Percentiles rank a stretch among this genome's conserved stretches.
These are phyloP conservation scores for Grifola frondosa DNA, from an alignment of 1,284 basidiomycete genomes.

Conservation along the genomic window DNA sequence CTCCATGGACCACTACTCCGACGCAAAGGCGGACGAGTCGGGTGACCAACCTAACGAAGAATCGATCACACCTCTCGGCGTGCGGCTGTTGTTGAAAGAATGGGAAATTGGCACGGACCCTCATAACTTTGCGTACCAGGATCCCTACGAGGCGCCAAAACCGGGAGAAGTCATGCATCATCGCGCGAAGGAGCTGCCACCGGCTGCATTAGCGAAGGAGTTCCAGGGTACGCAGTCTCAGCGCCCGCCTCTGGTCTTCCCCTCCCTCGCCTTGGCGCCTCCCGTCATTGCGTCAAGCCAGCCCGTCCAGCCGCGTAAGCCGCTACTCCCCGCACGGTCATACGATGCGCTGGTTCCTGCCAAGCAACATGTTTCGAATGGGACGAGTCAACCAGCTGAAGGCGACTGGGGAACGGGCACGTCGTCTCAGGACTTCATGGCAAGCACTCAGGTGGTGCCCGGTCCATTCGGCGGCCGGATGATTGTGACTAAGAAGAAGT, in stretches of 20 bases:
- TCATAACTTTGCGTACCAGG: conserved; percentile 47
- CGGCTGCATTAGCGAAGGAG: conserved; percentile 1
- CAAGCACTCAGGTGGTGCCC: conserved; percentile 70
- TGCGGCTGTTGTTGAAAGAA: conserved; percentile 61
- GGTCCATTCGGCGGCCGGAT: conserved; percentile 70
- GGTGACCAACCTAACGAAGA: conserved; percentile 4
- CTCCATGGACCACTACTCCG: conserved; percentile 29
- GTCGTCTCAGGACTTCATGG: conserved; percentile 45
- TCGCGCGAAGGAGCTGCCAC: conserved; percentile 3
- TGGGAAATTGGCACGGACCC: conserved; percentile 62
- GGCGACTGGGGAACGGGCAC: conserved; percentile 2
- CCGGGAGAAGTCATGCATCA: not conserved
- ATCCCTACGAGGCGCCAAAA: conserved; percentile 43
- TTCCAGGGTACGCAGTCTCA: conserved; percentile 18
- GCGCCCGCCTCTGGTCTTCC: conserved; percentile 19
- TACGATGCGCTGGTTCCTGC: conserved; percentile 5
- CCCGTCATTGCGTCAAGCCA: conserved; percentile 22
- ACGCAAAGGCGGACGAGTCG: conserved; percentile 8
- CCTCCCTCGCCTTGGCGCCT: conserved; percentile 15
- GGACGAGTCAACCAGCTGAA: conserved; percentile 20
- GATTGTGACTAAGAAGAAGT: conserved; percentile 50
- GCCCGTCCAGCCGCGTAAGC: conserved; percentile 6
- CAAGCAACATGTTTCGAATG: conserved; percentile 2
- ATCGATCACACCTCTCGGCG: conserved; percentile 44
- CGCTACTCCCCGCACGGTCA: conserved; percentile 11